Evolutionary conservation across 2,329 filamentous ascomycete species (phyloP).

Genomic region (Cladophialophora chaetospira): DNA sequence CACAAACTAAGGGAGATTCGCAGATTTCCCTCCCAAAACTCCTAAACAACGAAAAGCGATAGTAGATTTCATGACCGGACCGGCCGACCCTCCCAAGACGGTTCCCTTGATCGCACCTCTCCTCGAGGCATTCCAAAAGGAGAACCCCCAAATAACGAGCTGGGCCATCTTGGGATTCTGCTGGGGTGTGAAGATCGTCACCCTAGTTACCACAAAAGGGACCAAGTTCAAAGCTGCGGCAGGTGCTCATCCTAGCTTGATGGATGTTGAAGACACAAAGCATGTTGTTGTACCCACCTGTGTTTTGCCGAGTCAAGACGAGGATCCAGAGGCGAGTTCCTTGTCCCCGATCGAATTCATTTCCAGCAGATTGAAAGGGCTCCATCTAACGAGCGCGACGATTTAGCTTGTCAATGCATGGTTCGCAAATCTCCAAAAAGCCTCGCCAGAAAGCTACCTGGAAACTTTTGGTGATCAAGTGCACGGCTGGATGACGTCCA

Average conservation of each 20-base stretch:
- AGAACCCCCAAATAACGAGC: constrained; percentile 7
- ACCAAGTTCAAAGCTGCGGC: constrained; percentile 52
- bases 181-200: constrained; percentile 38
- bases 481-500: constrained; percentile 40
- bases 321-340: constrained; percentile 46
- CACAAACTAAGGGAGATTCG: no score
- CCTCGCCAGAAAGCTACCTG: constrained; percentile 30
- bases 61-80: constrained; percentile 8
- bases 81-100: not conserved
- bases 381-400: not conserved
- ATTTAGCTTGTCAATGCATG: constrained; percentile 30
- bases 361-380: not conserved
- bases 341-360: not conserved
- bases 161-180: constrained; percentile 12
- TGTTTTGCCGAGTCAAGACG: constrained; percentile 55
- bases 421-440: constrained; percentile 28
- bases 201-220: constrained; percentile 49
- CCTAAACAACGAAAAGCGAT: constrained; percentile 8
- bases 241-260: constrained; percentile 56
- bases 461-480: constrained; percentile 37
- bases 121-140: constrained; percentile 8
- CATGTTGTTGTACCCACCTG: constrained; percentile 53
- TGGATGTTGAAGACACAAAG: constrained; percentile 54
- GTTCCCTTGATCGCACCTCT: constrained; percentile 6
- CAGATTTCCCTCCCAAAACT: constrained; percentile 11